Base-by-base conservation (phyloP, 2,329 filamentous ascomycete genomes). In the Epichloe hybrida region DNA sequence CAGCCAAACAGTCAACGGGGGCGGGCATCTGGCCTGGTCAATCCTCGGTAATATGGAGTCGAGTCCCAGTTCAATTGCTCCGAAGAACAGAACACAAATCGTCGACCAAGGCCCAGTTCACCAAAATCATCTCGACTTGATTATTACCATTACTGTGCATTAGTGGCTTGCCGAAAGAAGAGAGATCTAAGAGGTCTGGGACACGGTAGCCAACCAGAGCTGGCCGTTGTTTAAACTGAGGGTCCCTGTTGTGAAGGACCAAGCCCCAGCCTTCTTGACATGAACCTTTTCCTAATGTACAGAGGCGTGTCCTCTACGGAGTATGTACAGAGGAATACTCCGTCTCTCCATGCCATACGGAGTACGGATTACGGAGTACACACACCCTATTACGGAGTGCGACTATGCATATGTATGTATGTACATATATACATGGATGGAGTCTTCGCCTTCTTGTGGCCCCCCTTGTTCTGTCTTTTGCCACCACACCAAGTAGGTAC, bases 101-200 rank as follows among this genome's bases (percentile, higher is more conserved):
- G 11, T 41, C 11, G 36, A 6, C 13, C 50, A 31, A 12, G 12
- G 20, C 23, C 34, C 9, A 23, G 15, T 12, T 40, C 21, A 27
- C 9, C 12, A 5, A 39, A 15, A 20, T 15, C 35, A 27, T 4
- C 21, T 34, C 37, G 45, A 46, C 34, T 35, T 27, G 15, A 31
- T 41, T 8, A 11, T 38, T 58, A 54, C 53, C 55, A 17, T 38
- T 58, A 55, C 53, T 56, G 54, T 64, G 64, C 64, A 65, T 66
- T 64, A 65, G 63, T 59, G 61, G 61, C 58, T 55, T 56, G 58
- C 56, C 59, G 60, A 40, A 53, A 59, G 54, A 54, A 61, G 27
- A 31, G 57, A 65, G 60, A 65, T 65, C 60, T 65, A 55, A 58
- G 58, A 62, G 58, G 58, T 55, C 59, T 51, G 57, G 41, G 54